Evolutionary conservation across 2,329 filamentous ascomycete genomes (phyloP).

Genomic region (Pseudocercospora ulei): DNA sequence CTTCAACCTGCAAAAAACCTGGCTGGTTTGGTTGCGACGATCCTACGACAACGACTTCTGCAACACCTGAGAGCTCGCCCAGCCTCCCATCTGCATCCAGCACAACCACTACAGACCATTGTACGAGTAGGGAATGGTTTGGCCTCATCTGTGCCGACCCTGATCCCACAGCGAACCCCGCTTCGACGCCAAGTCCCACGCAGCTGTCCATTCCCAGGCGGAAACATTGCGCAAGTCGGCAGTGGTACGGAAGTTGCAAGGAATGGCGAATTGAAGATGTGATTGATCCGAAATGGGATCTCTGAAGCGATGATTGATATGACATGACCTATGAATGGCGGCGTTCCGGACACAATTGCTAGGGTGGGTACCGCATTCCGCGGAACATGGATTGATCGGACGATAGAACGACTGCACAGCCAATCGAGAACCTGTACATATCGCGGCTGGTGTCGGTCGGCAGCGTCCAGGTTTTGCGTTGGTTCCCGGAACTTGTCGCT

Average conservation of each 20-base stretch:
- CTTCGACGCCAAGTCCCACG: constrained; percentile 14
- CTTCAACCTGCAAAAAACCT: constrained; percentile 77
- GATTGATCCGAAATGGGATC: constrained; percentile 18
- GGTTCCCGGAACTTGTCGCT: too few species aligned
- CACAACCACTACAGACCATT: constrained; percentile 22
- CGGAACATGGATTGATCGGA: not conserved
- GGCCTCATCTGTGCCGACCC: constrained; percentile 30
- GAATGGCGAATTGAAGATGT: constrained; percentile 20
- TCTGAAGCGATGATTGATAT: constrained; percentile 11
- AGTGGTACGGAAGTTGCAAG: constrained; percentile 27
- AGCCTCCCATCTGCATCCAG: constrained; percentile 11
- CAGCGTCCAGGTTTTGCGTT: too few species aligned
- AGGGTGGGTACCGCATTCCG: not conserved
- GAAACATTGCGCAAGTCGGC: constrained; percentile 21
- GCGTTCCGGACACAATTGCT: constrained; percentile 2
- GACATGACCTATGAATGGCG: constrained; percentile 6
- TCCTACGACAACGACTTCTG: constrained; percentile 38
- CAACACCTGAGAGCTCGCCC: constrained; percentile 17
- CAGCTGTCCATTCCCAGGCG: constrained; percentile 17
- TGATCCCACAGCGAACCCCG: constrained; percentile 16
- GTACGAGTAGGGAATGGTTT: constrained; percentile 26
- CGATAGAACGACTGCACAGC: not conserved
- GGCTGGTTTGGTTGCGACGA: constrained; percentile 81
- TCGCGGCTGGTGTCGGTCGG: too few species aligned
- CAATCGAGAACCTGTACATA: too few species aligned